Evolutionary conservation across 1,139 yeast species (phyloP).

Genomic region (Nakaseomyces glabratus): DNA sequence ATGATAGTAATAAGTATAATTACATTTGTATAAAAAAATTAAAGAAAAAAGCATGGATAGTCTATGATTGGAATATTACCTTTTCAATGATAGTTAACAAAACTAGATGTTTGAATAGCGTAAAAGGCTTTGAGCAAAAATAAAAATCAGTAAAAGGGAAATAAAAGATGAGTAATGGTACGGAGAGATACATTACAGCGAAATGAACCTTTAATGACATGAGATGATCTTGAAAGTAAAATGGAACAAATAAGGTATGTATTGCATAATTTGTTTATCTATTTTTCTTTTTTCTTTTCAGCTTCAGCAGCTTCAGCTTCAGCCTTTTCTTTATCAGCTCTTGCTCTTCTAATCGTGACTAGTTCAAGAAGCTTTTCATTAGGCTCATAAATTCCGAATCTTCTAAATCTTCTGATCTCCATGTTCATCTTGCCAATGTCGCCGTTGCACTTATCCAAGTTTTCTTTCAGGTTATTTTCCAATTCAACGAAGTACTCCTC

Average conservation of each 20-base stretch:
- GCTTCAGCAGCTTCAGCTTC: slow-evolving; percentile 11
- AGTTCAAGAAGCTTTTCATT: slow-evolving; percentile 37
- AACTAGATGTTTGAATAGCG: too few species aligned
- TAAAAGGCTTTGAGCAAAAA: too few species aligned
- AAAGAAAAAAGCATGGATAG: not conserved
- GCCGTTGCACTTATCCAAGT: slow-evolving; percentile 22
- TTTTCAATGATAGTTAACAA: too few species aligned
- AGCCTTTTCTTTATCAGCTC: slow-evolving; percentile 8
- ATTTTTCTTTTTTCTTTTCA: slow-evolving; percentile 10
- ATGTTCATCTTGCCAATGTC: slow-evolving; percentile 30
- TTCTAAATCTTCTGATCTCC: slow-evolving; percentile 41
- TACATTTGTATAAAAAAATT: not conserved
- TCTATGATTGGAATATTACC: too few species aligned
- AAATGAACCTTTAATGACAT: too few species aligned
- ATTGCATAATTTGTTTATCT: slow-evolving; percentile 9
- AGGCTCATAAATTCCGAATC: slow-evolving; percentile 49
- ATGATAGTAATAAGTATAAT: too few species aligned
- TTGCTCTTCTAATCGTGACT: slow-evolving; percentile 28
- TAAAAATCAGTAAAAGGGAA: too few species aligned
- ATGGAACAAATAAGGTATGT: not conserved
- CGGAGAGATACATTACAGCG: not conserved
- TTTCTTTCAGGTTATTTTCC: slow-evolving; percentile 39
- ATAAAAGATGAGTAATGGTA: too few species aligned
- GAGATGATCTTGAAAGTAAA: too few species aligned
- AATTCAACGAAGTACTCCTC: slow-evolving; percentile 46